Conservation (phyloP, 2,329 filamentous ascomycete genomes). For the Huntiella bhutanensis region DNA sequence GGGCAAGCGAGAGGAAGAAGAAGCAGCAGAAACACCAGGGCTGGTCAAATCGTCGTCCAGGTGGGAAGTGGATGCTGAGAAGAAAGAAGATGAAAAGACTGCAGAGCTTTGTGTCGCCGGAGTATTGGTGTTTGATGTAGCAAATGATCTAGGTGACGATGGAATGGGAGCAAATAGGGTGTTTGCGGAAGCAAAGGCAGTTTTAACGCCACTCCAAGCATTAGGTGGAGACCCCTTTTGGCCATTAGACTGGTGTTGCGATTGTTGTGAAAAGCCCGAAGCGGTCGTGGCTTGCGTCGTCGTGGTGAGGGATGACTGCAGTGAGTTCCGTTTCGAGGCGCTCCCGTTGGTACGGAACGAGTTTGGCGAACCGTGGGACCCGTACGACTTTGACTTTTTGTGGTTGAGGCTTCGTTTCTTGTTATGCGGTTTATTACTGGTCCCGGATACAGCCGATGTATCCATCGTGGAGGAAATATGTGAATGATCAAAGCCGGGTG, state of each 20-base stretch:
- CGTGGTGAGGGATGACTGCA: slow-evolving; percentile 4
- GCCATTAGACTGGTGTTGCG: not conserved
- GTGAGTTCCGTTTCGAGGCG: slow-evolving; percentile 3
- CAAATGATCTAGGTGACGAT: slow-evolving; percentile 8
- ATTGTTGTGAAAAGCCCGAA: slow-evolving; percentile 3
- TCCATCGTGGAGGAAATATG: not conserved
- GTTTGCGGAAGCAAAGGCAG: not conserved
- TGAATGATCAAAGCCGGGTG: not conserved
- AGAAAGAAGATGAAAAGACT: slow-evolving; percentile 10
- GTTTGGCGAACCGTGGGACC: slow-evolving; percentile 5
- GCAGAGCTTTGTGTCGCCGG: slow-evolving; percentile 6
- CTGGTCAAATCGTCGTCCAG: slow-evolving; percentile 9
- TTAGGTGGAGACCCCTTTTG: not conserved
- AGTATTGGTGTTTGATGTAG: slow-evolving; percentile 6
- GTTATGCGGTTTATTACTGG: not conserved
- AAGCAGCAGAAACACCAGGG: slow-evolving; percentile 6
- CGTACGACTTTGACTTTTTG: slow-evolving; percentile 7
- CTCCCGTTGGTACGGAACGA: slow-evolving; percentile 1
- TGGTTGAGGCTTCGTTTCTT: not conserved
- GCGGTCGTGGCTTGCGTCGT: slow-evolving; percentile 5
- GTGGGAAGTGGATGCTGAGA: slow-evolving; percentile 10
- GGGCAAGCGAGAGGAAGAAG: slow-evolving; percentile 6
- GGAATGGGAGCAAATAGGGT: slow-evolving; percentile 1
- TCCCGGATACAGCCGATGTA: not conserved
- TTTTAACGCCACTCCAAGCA: not conserved